These are phyloP conservation scores for Acmispon strigosus DNA, from an alignment of 306 rosid species.

Conservation along the genomic window DNA sequence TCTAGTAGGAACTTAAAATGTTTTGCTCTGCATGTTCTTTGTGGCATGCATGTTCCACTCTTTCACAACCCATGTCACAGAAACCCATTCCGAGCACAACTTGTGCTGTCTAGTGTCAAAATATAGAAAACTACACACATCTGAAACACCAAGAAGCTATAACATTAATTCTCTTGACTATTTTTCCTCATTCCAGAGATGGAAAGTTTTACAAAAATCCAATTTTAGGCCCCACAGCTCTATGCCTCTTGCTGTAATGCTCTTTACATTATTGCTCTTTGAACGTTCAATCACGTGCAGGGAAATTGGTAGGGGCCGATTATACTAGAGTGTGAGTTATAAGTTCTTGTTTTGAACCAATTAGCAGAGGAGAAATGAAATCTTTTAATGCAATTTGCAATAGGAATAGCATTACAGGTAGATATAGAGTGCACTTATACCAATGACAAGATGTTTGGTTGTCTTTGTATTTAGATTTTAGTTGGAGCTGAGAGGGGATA, in stretches of 20 bases:
- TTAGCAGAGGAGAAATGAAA: conserved; percentile 2
- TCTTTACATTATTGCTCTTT: conserved; percentile 20
- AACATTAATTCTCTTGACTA: conserved; percentile 20
- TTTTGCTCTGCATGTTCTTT: conserved; percentile 26
- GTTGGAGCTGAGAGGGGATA: not conserved
- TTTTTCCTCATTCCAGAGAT: conserved; percentile 22
- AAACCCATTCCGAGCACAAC: conserved; percentile 37
- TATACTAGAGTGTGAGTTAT: not conserved
- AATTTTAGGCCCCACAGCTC: not conserved
- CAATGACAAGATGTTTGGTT: not conserved
- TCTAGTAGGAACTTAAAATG: conserved; percentile 30
- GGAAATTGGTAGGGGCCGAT: not conserved
- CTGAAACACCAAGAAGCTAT: conserved; percentile 1
- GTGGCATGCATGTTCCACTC: conserved; percentile 40
- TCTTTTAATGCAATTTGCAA: not conserved
- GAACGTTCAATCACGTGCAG: conserved; percentile 4
- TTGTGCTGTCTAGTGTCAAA: conserved; percentile 28
- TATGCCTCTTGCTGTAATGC: not conserved
- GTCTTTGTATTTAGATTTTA: not conserved
- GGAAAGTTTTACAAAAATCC: conserved; percentile 2
- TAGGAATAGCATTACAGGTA: not conserved
- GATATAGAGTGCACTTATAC: not conserved
- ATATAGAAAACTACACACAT: not conserved
- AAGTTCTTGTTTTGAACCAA: not conserved
- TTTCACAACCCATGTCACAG: conserved; percentile 46